Base-by-base conservation (phyloP, 495 filamentous ascomycete genomes). In the Chaetomium fimeti region DNA sequence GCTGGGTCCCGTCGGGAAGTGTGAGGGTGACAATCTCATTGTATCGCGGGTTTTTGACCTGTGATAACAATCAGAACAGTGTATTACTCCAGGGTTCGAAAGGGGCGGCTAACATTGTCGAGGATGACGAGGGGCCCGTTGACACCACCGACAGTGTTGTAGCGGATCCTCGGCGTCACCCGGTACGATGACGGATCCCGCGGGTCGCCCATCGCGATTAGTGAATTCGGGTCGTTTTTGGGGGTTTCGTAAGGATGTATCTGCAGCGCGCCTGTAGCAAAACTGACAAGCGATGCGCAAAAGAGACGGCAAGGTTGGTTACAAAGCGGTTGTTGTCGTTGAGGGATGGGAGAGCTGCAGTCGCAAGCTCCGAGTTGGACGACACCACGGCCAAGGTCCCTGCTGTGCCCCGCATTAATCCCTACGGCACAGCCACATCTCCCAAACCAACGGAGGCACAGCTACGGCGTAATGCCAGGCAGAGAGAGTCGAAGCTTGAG, bases 1-100 rank as follows among this genome's bases (percentile, higher is more conserved):
- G 85, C 79, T 96, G 88, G 20, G 91, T 88, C 70, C 95, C 95
- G 87, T 99, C 95, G 70, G 93, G 91, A 58, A 99, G 85, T 15
- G 94, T 97, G 70, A 99, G 75, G 67, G 90, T 91, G 55, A 99
- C 95, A 77, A 99, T 98, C 80, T 99, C 95, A 74, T 97, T 98
- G 81, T 91, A 98, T 70, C 88, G 83, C 59, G 94, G 94, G 77
- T 91, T 96, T 89, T 98, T 98, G 81, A 98, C 92, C 87, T 96
- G 70, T 63, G 43, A 8, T 45, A 6, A 27, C 16, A 67, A 63
- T 83, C 72, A 83, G 77, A 67, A 11, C 12, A 13, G 45, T 5
- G n/a, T 18, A 32, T 40, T 12, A 9, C 27, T 6, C 0, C 36
- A 25, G 6, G 7, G 36, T 48, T 27, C n/a, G 20, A 58, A 38